Base-by-base conservation (phyloP, 768 basidiomycete genomes). In the Pleurotus ostreatus region DNA sequence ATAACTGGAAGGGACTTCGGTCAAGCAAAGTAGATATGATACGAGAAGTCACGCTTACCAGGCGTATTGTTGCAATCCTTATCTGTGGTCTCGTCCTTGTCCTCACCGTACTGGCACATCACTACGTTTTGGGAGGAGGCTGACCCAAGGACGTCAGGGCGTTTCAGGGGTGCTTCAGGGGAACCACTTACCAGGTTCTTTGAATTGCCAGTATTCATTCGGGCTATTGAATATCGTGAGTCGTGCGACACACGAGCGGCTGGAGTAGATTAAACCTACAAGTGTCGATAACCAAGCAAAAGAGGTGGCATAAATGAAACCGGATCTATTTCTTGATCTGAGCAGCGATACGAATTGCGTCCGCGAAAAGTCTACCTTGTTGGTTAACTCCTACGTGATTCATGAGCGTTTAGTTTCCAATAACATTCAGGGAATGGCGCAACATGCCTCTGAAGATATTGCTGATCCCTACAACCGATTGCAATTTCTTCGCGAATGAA, bases 401-500 rank as follows among this genome's bases (percentile, higher is more conserved):
- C 6, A 16, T 5, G 16, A 4, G 9, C 15, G 4, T 38, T 37
- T 9, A 23, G 22, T 8, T n/a, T 2, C 4, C n/a, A 7, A 23
- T 22, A 3, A 37, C 12, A 18, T 22, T 22, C 23, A 25, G 49
- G 12, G 8, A 18, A 16, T n/a, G 15, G 26, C 13, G 15, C 3
- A 51, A 12, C 49, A 37, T 9, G 39, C 51, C 51, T 53, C 51
- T 39, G 39, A 18, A 53, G 4, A 53, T 53, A n/a, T 53, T 53
- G 13, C 38, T 30, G 8, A 38, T 12, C 23, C 39, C 51, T 16
- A 53, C 7, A 9, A 39, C 23, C n/a, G 39, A 23, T 15, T 53
- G 34, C 7, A 53, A 13, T 5, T 16, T n/a, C 39, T 53, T 53
- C 22, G 38, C 51, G 22, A 53, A 53, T 20, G 37, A 22, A 8